Conservation (phyloP, 306 rosid species). For the Prinsepia uniflora region DNA sequence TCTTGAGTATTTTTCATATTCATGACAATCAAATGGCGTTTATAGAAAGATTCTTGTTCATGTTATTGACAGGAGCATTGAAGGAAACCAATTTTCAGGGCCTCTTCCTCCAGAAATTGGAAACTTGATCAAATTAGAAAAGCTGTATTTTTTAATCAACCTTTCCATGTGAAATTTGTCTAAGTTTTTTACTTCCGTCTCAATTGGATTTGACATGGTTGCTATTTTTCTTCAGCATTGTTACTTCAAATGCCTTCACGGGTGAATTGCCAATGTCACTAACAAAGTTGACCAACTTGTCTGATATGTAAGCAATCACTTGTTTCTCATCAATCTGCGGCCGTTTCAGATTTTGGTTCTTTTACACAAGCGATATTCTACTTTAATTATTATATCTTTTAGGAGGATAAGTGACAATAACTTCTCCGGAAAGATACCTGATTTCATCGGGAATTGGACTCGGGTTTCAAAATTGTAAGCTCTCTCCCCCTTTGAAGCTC, state of each 20-base stretch:
- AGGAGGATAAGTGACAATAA: conserved; percentile 85
- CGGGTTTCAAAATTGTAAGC: conserved; percentile 71
- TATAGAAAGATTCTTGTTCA: background rate
- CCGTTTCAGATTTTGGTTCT: background rate
- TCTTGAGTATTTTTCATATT: conserved; percentile 21
- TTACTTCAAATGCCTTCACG: conserved; percentile 72
- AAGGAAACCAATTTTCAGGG: conserved; percentile 75
- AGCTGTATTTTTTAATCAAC: conserved; percentile 51
- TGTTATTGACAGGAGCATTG: conserved; percentile 68
- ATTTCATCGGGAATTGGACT: conserved; percentile 65
- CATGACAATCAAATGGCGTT: background rate
- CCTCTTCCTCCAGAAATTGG: conserved; percentile 61
- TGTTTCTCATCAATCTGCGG: conserved; percentile 12
- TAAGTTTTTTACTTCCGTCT: background rate
- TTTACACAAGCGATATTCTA: too few species aligned
- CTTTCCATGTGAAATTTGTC: background rate
- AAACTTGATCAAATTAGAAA: conserved; percentile 53
- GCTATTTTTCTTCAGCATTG: conserved; percentile 41
- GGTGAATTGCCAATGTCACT: conserved; percentile 67
- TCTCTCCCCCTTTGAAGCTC: background rate
- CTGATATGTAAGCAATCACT: conserved; percentile 64
- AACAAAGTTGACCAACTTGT: conserved; percentile 66
- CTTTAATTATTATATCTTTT: conserved; percentile 2
- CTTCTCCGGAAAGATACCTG: conserved; percentile 75
- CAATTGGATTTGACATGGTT: conserved; percentile 22